Base-by-base conservation (phyloP, 2,329 filamentous ascomycete genomes). In the Metarhizium guizhouense region DNA sequence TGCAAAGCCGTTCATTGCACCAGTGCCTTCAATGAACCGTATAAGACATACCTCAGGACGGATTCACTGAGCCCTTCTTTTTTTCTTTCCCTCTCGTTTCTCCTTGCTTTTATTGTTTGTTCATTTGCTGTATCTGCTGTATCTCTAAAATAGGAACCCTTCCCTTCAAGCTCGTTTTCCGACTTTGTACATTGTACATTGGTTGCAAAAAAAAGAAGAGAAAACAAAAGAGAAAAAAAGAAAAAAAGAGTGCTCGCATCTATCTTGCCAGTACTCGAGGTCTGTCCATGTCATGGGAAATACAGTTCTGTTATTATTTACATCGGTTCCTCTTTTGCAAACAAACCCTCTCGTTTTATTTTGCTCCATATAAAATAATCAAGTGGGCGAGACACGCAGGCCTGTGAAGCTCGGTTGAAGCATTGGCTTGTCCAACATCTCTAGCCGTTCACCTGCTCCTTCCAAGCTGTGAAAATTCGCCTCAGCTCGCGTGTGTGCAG, bases 391-490 rank as follows among this genome's bases (percentile, higher is more conserved):
- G 45, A 38, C 25, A 32, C 36, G 40, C 40, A 42, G 32, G 43
- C 20, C 52, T 40, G 30, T 14, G 45, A 48, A 51, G 40, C 47
- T 51, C 45, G 51, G 51, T 53, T n/a, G 40, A 42, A 53, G 11
- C 42, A 20, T 16, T 53, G 54, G 43, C 34, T 45, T 36, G 51
- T 36, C 10, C 30, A 29, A 34, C 10, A 40, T 25, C 34, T 47
- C n/a, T 36, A 40, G 45, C 45, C 30, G 18, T 29, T 48, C 45
- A 42, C 50, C 50, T 57, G 56, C 56, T 54, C 56, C 47, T 64
- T 51, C 55, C 55, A 48, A 6, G 20, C 25, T 34, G 47, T 47
- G 47, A 51, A 54, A 29, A 48, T 14, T 52, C 43, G 20, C 52
- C 43, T 49, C 40, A 49, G 42, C 52, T 54, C 48, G 42, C 48